Percentiles rank a stretch among this genome's conserved stretches.
phyloP scores from a whole-genome alignment of 495 filamentous ascomycete species.

The Rusavskia elegans region DNA sequence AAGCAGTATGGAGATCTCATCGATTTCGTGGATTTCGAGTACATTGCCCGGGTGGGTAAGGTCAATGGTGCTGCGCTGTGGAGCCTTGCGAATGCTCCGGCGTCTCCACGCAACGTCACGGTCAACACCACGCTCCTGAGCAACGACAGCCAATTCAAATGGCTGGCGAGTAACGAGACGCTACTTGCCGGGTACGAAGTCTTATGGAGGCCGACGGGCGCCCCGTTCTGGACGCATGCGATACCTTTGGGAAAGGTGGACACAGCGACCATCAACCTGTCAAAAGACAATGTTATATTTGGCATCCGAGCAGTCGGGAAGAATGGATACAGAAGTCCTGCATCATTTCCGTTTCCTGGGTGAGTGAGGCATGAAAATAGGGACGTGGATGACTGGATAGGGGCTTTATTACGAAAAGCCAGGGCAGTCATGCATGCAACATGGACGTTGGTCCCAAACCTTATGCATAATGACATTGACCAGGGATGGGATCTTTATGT shows the following conservation, averaged over 20 bases:
- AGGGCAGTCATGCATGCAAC: not conserved
- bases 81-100: conserved; percentile 31
- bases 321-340: conserved; percentile 30
- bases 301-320: conserved; percentile 29
- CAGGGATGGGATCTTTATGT: not conserved
- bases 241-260: conserved; percentile 22
- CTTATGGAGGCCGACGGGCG: conserved; percentile 30
- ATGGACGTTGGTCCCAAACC: not conserved
- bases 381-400: not conserved
- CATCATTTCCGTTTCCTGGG: conserved; percentile 17
- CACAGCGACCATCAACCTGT: conserved; percentile 24
- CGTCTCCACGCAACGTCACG: conserved; percentile 26
- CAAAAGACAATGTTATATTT: conserved; percentile 38
- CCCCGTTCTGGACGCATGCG: conserved; percentile 29
- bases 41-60: conserved; percentile 29
- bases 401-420: not conserved
- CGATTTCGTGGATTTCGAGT: conserved; percentile 37
- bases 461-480: not conserved
- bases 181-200: conserved; percentile 29
- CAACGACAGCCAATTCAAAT: conserved; percentile 29
- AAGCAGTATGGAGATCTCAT: conserved; percentile 34
- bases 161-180: conserved; percentile 19
- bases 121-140: conserved; percentile 25
- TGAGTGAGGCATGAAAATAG: not conserved
- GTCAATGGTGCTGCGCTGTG: conserved; percentile 35